Percentiles rank a stretch among this genome's conserved stretches.
phyloP scores from a whole-genome alignment of 495 filamentous ascomycete genomes.

The Daldinia loculata region DNA sequence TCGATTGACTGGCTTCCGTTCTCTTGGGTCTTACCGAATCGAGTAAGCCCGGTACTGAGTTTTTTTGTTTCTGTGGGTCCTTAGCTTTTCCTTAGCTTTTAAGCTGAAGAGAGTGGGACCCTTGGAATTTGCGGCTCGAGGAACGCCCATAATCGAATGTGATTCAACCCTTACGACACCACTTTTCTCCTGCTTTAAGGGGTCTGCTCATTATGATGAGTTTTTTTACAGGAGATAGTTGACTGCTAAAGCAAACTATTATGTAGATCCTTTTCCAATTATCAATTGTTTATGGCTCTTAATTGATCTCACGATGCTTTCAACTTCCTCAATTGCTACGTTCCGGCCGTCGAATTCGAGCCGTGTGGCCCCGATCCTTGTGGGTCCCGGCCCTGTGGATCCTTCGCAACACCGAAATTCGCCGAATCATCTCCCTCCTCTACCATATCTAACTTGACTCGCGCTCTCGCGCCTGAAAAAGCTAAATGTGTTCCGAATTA shows the following conservation, averaged over 20 bases:
- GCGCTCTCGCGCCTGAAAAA: constrained; percentile 1
- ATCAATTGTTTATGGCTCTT: neutral
- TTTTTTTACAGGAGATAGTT: neutral
- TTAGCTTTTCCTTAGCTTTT: neutral
- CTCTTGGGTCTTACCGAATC: constrained; percentile 31
- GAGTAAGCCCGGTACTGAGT: constrained; percentile 27
- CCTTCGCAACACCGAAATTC: constrained; percentile 36
- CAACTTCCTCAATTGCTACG: constrained; percentile 6
- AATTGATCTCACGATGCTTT: constrained; percentile 1
- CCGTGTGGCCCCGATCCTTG: constrained; percentile 36
- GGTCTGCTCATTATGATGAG: constrained; percentile 15
- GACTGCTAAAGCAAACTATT: neutral
- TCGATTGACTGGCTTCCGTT: constrained; percentile 32
- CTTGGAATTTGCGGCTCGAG: constrained; percentile 31
- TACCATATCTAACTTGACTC: constrained; percentile 23
- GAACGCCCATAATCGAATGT: constrained; percentile 22
- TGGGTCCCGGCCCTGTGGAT: constrained; percentile 39
- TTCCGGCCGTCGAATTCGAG: constrained; percentile 29
- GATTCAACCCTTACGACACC: constrained; percentile 39
- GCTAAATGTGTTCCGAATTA: constrained; percentile 20
- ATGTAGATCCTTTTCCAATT: constrained; percentile 7
- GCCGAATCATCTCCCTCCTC: constrained; percentile 32
- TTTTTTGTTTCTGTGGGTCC: constrained; percentile 26
- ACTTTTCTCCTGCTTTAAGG: constrained; percentile 17
- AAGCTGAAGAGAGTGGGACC: constrained; percentile 17